Percentiles rank a stretch among this genome's conserved stretches.
Evolutionary conservation across 139 green algal species (phyloP).

Genomic region (Chlamydomonas sp.): DNA sequence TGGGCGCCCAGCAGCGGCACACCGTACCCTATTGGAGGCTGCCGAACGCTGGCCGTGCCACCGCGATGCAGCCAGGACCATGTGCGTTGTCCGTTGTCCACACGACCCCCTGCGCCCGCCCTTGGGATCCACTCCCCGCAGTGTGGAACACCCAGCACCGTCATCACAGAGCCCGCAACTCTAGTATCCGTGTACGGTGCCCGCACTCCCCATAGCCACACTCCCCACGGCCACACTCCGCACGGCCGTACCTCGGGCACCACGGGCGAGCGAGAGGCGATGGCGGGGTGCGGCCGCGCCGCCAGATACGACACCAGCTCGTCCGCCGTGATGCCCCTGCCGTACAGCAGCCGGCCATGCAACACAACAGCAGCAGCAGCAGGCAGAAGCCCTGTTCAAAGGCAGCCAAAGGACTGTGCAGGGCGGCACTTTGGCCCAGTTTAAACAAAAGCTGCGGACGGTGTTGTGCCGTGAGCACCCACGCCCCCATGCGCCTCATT

Average conservation of each 20-base stretch:
- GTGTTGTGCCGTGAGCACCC: neutral
- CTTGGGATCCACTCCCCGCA: neutral
- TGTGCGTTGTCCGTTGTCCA: neutral
- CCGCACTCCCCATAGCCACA: neutral
- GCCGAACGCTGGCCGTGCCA: too few species aligned
- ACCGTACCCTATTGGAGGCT: too few species aligned
- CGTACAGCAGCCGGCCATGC: neutral
- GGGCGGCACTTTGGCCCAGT: too few species aligned
- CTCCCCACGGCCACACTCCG: neutral
- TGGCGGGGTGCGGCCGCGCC: slow-evolving; percentile 74
- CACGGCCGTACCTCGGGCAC: slow-evolving; percentile 69
- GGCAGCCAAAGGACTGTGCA: neutral
- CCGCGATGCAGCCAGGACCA: too few species aligned
- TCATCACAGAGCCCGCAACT: too few species aligned
- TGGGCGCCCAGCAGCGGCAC: too few species aligned
- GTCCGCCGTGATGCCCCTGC: slow-evolving; percentile 66
- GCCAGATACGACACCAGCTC: slow-evolving; percentile 79
- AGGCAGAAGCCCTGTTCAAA: neutral
- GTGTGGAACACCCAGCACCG: too few species aligned
- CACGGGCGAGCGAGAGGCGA: slow-evolving; percentile 54
- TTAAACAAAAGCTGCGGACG: neutral
- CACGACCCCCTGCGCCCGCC: neutral
- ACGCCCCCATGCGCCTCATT: neutral
- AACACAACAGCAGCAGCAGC: neutral
- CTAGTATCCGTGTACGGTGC: too few species aligned